These are phyloP conservation scores for Ajuga chamaepitys DNA, from an alignment of 257 asterid genomes.

Conservation along the genomic window DNA sequence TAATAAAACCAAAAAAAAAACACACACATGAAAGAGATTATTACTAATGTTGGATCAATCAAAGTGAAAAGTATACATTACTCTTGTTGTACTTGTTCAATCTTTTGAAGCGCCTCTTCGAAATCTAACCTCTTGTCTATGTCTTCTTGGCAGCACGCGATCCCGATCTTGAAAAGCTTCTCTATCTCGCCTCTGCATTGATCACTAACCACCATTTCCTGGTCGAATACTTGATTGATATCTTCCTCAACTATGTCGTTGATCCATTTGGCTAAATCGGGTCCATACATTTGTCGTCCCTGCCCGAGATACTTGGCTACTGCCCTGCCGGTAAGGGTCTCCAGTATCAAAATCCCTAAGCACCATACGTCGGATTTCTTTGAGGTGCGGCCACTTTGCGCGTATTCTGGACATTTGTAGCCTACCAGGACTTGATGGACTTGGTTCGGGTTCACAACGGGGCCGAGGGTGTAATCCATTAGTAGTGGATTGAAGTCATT, in stretches of 20 bases:
- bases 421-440: conserved; percentile 57
- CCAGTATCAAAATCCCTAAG: conserved; percentile 71
- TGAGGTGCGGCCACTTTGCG: conserved; percentile 27
- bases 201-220: conserved; percentile 38
- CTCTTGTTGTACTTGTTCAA: conserved; percentile 44
- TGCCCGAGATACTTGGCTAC: conserved; percentile 54
- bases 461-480: conserved; percentile 77
- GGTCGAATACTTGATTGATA: conserved; percentile 36
- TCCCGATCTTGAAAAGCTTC: conserved; percentile 63
- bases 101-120: conserved; percentile 47
- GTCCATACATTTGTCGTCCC: conserved; percentile 25
- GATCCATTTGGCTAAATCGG: conserved; percentile 50
- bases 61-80: background rate
- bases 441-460: conserved; percentile 63
- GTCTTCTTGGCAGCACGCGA: conserved; percentile 68
- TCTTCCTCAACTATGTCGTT: conserved; percentile 26
- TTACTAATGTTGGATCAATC: background rate
- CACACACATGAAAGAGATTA: background rate
- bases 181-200: conserved; percentile 38
- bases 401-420: conserved; percentile 75
- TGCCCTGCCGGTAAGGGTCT: conserved; percentile 59
- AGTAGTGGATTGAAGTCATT: conserved; percentile 44
- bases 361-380: conserved; percentile 88
- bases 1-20: background rate
- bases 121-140: conserved; percentile 58